Evolutionary conservation across 1,284 basidiomycete species (phyloP), one percentile per base, ranked within the genome.

Genomic region (Microbotryum silenes-acaulis): DNA sequence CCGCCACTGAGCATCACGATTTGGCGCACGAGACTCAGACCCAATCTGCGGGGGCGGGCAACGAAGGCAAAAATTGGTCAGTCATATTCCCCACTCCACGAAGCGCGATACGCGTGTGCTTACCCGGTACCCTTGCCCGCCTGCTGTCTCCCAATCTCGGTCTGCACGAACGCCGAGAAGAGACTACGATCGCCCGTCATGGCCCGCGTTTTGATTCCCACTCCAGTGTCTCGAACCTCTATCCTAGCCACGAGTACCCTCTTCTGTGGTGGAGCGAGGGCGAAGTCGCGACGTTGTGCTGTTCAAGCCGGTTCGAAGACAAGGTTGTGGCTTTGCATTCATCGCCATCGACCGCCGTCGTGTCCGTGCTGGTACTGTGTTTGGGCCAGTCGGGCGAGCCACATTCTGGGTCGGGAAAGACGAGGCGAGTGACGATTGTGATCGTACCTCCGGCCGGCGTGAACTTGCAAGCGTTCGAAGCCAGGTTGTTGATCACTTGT

Each of bases 1-100:
- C 90, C 91, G 10, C 86, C 85, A 58, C 82, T 85, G 42, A 90
- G 79, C 75, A 87, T 89, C 66, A 94, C 87, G 61, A 94, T 92
- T 72, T 90, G 88, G 47, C 89, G 81, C n/a, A 92, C 89, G 23
- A 93, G 81, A 2, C 89, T 89, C 23, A 93, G 75, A 16, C 90
- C 91, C n/a, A 72, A 60, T 54, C 55, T 27, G 54, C 46, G 21
- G 55, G 3, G 23, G n/a, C 2, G 14, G 14, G 25, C 14, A 54
- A 54, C 8, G 25, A 14, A 18, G 10, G 29, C 12, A 37, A 20
- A 16, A 25, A 92, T 78, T 16, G 12, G 5, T 42, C 37, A 18
- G 16, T 42, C 37, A 42, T 16, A 16, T 42, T 42, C 12, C 3
- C 89, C 89, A 0, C 88, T 90, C 3, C 90, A 90, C 77, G 91